These are phyloP conservation scores for Aspergillus persii DNA, from an alignment of 2,329 filamentous ascomycete genomes.

Conservation along the genomic window DNA sequence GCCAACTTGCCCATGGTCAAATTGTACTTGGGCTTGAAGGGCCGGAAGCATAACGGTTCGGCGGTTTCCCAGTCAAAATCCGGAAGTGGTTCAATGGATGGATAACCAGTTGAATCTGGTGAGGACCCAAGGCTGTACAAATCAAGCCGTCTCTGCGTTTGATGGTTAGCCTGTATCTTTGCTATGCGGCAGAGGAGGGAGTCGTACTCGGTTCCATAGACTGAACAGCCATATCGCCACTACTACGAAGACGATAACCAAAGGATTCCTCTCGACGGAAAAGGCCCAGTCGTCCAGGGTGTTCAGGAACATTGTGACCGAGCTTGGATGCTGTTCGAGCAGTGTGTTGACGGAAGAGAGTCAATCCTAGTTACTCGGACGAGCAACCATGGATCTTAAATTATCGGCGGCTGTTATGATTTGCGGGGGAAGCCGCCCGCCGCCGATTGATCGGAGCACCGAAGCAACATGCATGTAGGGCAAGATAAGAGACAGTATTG, in stretches of 20 bases:
- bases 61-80: conserved; percentile 53
- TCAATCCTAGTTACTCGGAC: background rate
- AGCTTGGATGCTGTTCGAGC: background rate
- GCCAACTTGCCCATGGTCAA: conserved; percentile 59
- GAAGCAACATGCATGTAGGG: background rate
- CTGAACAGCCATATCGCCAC: conserved; percentile 8
- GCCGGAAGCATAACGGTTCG: conserved; percentile 54
- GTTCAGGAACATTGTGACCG: background rate
- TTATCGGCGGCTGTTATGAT: conserved; percentile 14
- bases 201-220: conserved; percentile 13
- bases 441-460: conserved; percentile 15
- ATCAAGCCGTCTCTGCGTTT: background rate
- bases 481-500: background rate
- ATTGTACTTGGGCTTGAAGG: conserved; percentile 62
- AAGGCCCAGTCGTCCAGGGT: background rate
- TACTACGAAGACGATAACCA: background rate
- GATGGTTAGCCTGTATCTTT: background rate
- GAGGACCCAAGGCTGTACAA: background rate
- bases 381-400: background rate
- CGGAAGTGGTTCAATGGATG: conserved; percentile 40
- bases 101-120: conserved; percentile 17
- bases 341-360: background rate
- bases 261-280: conserved; percentile 5
- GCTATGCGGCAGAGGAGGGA: background rate
- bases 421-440: conserved; percentile 13